phyloP scores from a whole-genome alignment of 1,284 basidiomycete species.

The Schizophyllum amplum region DNA sequence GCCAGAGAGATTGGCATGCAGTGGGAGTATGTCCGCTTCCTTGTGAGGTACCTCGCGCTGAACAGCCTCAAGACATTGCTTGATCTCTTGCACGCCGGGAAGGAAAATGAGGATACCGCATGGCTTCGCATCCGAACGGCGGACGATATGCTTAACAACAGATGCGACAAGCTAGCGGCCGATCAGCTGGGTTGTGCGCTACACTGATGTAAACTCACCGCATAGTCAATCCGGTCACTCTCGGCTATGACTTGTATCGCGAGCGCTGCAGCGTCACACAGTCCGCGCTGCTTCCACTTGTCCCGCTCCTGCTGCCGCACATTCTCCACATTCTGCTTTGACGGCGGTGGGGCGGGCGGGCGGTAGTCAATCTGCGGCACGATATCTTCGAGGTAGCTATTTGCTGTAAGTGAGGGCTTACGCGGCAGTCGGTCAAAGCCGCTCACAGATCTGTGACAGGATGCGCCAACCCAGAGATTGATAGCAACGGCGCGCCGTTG shows the following conservation, averaged over 20 bases:
- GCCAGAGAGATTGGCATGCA: slow-evolving; percentile 86
- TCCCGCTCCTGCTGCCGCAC: slow-evolving; percentile 39
- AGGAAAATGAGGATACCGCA: slow-evolving; percentile 84
- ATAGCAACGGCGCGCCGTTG: slow-evolving; percentile 69
- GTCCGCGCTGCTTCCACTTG: slow-evolving; percentile 40
- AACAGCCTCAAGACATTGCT: slow-evolving; percentile 71
- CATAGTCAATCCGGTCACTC: slow-evolving; percentile 68
- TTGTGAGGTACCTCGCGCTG: slow-evolving; percentile 25
- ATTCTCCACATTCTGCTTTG: slow-evolving; percentile 40
- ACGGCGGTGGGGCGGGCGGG: slow-evolving; percentile 26
- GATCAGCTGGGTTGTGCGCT: not conserved
- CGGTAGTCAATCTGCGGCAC: slow-evolving; percentile 47
- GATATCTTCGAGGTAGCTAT: slow-evolving; percentile 77
- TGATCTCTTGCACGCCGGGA: slow-evolving; percentile 84
- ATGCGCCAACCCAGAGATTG: slow-evolving; percentile 79
- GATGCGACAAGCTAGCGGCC: slow-evolving; percentile 54
- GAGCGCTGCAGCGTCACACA: slow-evolving; percentile 45
- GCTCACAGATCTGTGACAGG: slow-evolving; percentile 70
- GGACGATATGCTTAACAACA: slow-evolving; percentile 59
- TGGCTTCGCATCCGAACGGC: slow-evolving; percentile 35
- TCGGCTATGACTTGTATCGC: slow-evolving; percentile 57
- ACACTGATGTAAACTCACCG: slow-evolving; percentile 29
- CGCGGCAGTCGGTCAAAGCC: not conserved
- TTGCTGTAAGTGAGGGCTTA: not conserved
- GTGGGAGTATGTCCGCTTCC: slow-evolving; percentile 62